phyloP scores from a whole-genome alignment of 2,329 filamentous ascomycete species.

The Chrysoporthe austroafricana region DNA sequence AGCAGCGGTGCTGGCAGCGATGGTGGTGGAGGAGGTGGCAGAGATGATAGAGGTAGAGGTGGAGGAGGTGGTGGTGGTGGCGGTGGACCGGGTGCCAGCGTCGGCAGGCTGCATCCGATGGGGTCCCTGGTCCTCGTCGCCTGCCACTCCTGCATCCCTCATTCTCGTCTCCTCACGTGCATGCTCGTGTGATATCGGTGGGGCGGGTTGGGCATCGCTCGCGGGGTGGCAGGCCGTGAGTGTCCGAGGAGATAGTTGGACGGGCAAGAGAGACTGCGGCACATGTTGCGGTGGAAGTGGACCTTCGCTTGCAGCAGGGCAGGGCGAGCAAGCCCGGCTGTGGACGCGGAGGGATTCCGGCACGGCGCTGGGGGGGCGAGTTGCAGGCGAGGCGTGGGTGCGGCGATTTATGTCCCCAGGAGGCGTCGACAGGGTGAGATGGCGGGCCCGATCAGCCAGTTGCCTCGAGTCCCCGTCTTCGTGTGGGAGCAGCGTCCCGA shows the following conservation, averaged over 20 bases:
- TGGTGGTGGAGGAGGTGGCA: not conserved
- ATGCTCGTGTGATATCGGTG: constrained; percentile 26
- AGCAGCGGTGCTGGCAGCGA: not conserved
- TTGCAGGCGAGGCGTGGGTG: constrained; percentile 6
- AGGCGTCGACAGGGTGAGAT: constrained; percentile 31
- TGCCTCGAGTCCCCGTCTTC: constrained; percentile 27
- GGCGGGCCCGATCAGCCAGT: constrained; percentile 33
- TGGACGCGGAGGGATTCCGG: constrained; percentile 10
- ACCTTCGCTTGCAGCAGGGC: constrained; percentile 22
- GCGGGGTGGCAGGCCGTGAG: not conserved
- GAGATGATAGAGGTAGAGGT: not conserved
- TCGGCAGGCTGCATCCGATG: constrained; percentile 14
- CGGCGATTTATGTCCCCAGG: constrained; percentile 4
- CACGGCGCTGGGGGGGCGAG: constrained; percentile 6
- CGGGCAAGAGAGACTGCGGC: constrained; percentile 11
- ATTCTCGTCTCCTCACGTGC: constrained; percentile 14
- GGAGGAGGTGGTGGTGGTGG: too few relatives aligned
- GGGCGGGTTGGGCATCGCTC: constrained; percentile 31
- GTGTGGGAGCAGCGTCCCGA: constrained; percentile 22
- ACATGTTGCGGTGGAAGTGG: constrained; percentile 15
- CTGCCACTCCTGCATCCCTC: constrained; percentile 1
- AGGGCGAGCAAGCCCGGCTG: constrained; percentile 18
- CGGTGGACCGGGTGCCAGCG: not conserved
- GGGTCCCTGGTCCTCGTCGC: constrained; percentile 2
- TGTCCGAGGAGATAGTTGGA: constrained; percentile 7